Percentiles rank a stretch among this genome's conserved stretches.
Conservation (phyloP, 192 early-diverging fungal species). For the Kickxella alabastrina region DNA sequence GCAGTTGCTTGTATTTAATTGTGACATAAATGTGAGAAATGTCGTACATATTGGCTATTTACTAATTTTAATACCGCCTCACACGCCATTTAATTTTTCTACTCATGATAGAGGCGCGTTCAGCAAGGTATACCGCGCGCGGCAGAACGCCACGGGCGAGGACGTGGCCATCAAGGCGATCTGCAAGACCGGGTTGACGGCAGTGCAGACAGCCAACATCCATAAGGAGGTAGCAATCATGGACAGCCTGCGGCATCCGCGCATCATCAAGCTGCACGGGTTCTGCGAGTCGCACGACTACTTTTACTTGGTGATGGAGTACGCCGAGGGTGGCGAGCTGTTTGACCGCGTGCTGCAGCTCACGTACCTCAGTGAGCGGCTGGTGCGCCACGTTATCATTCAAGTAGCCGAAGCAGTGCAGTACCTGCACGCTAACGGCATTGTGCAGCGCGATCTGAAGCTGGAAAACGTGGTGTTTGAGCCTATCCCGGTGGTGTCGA, state of each 20-base stretch:
- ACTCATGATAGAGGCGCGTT: constrained; percentile 86
- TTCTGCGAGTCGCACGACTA: constrained; percentile 73
- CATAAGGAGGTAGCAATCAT: constrained; percentile 86
- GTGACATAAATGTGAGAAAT: too few species aligned
- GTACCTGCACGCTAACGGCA: constrained; percentile 80
- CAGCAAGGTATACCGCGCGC: constrained; percentile 77
- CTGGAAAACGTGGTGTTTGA: constrained; percentile 85
- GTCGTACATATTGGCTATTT: too few species aligned
- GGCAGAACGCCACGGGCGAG: constrained; percentile 47
- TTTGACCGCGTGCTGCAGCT: constrained; percentile 82
- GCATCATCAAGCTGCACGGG: constrained; percentile 71
- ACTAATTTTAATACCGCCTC: too few species aligned
- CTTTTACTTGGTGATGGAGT: constrained; percentile 78
- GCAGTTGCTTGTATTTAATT: too few species aligned
- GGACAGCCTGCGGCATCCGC: constrained; percentile 70
- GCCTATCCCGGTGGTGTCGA: constrained; percentile 61
- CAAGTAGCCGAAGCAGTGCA: constrained; percentile 82
- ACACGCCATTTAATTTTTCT: too few species aligned
- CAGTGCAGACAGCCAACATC: constrained; percentile 75
- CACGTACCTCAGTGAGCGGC: constrained; percentile 75
- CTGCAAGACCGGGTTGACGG: constrained; percentile 66
- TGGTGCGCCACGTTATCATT: constrained; percentile 76
- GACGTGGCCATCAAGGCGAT: constrained; percentile 85
- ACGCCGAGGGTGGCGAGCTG: constrained; percentile 84
- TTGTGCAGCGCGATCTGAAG: constrained; percentile 93